phyloP scores from a whole-genome alignment of 106 monocot species.

The Dendrobium chrysotoxum region DNA sequence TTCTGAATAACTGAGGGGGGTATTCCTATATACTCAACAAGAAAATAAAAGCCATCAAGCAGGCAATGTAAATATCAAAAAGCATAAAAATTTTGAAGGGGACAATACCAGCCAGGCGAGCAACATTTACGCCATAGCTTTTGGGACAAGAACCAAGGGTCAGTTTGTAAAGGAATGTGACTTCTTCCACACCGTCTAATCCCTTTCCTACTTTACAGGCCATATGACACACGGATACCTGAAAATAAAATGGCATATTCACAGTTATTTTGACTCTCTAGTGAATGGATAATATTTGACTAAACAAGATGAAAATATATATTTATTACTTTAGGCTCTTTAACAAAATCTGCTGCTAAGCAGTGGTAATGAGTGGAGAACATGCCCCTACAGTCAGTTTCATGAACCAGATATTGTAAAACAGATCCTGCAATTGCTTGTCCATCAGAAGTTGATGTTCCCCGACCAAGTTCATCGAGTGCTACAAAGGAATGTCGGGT shows the following conservation, averaged over 20 bases:
- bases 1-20: slow-evolving; percentile 72
- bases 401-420: slow-evolving; percentile 58
- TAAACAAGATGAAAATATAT: not conserved
- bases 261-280: not conserved
- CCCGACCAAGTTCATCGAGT: slow-evolving; percentile 92
- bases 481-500: slow-evolving; percentile 82
- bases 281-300: not conserved
- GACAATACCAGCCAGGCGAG: slow-evolving; percentile 75
- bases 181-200: slow-evolving; percentile 59
- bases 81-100: not conserved
- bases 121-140: slow-evolving; percentile 98
- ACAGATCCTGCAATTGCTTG: slow-evolving; percentile 94
- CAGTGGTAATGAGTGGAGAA: slow-evolving; percentile 96
- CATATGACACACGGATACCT: slow-evolving; percentile 87
- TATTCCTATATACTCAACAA: slow-evolving; percentile 32
- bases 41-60: not conserved
- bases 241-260: not conserved
- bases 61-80: not conserved
- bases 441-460: slow-evolving; percentile 97
- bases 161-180: slow-evolving; percentile 81
- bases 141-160: slow-evolving; percentile 82
- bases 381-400: slow-evolving; percentile 66
- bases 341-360: slow-evolving; percentile 60
- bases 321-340: slow-evolving; percentile 39
- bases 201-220: slow-evolving; percentile 76